Evolutionary conservation across 2,329 filamentous ascomycete genomes (phyloP), one percentile per base, ranked within the genome.

Genomic region (Emmonsiellopsis sp.): DNA sequence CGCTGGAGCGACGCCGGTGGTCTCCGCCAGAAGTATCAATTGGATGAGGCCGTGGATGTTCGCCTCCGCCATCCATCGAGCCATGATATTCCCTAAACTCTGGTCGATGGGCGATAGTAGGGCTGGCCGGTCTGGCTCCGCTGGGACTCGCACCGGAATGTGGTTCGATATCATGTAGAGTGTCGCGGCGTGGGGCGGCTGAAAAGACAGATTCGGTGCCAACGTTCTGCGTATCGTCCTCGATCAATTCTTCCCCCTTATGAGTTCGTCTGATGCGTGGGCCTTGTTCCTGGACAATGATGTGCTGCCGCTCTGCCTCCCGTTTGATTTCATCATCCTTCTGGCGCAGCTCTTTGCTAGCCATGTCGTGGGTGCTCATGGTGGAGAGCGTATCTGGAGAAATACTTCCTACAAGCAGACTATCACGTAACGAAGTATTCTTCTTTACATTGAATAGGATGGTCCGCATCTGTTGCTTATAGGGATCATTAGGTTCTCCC

Each of bases 161-260:
- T 8, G 53, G 42, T 9, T 57, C 53, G 10, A 54, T 32, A 16
- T 62, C 60, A 9, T 58, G 57, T 10, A 54, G 43, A n/a, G 66
- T 68, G 44, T 75, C 75, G 52, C 72, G 72, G 57, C 73, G 71
- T 11, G 74, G 73, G 26, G 70, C 70, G 11, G 71, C 68, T n/a
- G 72, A 73, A 54, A 76, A 75, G 35, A 76, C 69, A 6, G 74
- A 73, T 56, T 79, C 76, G 31, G 70, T 69, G 35, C 71, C 65
- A 41, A 71, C 72, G 55, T 65, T 64, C 57, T 77, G 70, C 49
- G 72, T 77, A 35, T 94, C 89, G 45, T 86, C 83, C 57, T 92
- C 90, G 13, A 97, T 79, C 13, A 95, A 70, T 66, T 97, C 93
- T 55, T 96, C 91, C 10, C 93, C 93, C 70, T 97, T 97, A 74